These are phyloP conservation scores for Botrytis galanthina DNA, from an alignment of 2,329 filamentous ascomycete species.

Conservation along the genomic window DNA sequence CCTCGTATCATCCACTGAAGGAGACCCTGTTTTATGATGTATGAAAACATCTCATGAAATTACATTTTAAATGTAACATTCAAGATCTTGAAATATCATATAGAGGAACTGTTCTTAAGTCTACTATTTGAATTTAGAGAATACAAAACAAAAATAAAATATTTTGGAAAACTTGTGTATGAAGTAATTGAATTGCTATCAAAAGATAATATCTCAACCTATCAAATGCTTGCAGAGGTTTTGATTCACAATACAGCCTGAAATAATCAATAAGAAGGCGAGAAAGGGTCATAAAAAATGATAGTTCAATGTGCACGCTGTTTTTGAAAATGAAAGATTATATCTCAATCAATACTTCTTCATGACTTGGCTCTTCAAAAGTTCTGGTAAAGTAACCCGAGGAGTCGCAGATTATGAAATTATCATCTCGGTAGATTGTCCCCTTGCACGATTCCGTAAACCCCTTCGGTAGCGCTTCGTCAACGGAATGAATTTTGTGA, in stretches of 20 bases:
- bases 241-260: background rate
- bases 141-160: background rate
- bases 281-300: background rate
- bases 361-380: background rate
- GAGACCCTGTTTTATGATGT: background rate
- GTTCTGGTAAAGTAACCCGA: background rate
- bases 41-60: background rate
- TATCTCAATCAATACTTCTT: background rate
- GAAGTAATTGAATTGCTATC: background rate
- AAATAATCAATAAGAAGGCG: fast-evolving
- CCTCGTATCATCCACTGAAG: background rate
- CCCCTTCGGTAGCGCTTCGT: background rate
- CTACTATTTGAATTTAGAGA: background rate
- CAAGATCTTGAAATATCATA: background rate
- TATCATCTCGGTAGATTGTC: background rate
- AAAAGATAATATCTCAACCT: background rate
- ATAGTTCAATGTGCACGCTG: background rate
- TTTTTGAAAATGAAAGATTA: background rate
- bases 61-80: background rate
- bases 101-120: fast-evolving
- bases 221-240: background rate
- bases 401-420: background rate
- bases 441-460: background rate
- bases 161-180: background rate
- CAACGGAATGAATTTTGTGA: too few relatives aligned